A percentile compares a stretch with the other conserved stretches of the same genome.
Evolutionary conservation across 768 basidiomycete species (phyloP).

Genomic region (Suillus subalutaceus): DNA sequence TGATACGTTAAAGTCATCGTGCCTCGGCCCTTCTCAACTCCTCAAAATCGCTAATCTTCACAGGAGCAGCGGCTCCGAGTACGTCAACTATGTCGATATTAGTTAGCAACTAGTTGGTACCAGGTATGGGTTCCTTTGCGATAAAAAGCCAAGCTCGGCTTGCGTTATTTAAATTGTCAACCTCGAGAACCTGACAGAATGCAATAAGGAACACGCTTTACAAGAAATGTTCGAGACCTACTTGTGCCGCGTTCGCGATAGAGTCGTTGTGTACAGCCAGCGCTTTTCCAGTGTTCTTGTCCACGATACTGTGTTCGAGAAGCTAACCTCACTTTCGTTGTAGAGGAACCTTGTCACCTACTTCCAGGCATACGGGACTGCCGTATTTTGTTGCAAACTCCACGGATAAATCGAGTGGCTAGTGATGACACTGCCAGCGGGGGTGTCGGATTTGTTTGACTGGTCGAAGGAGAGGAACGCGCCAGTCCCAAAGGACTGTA

Average conservation of each 20-base stretch:
- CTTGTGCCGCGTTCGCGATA: constrained; percentile 4
- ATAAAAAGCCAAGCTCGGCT: constrained; percentile 14
- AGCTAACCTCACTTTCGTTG: background rate
- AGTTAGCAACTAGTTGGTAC: background rate
- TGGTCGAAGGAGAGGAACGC: constrained; percentile 3
- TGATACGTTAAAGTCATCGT: too few species aligned
- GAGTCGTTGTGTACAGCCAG: constrained; percentile 1
- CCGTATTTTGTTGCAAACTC: background rate
- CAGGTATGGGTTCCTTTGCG: constrained; percentile 9
- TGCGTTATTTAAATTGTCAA: background rate
- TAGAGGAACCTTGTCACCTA: constrained; percentile 1
- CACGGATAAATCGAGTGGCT: constrained; percentile 12
- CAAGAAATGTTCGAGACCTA: background rate
- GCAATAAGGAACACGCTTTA: background rate
- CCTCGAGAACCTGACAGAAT: background rate
- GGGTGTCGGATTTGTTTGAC: background rate
- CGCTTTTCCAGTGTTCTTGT: constrained; percentile 4
- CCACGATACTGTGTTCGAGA: constrained; percentile 9
- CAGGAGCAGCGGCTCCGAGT: background rate
- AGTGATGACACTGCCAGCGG: background rate
- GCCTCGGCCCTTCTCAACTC: too few species aligned
- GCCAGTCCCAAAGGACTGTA: constrained; percentile 14
- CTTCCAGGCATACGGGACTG: constrained; percentile 12
- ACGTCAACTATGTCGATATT: too few species aligned
- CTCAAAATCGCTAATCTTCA: background rate